Evolutionary conservation across 2,329 filamentous ascomycete species (phyloP).

Genomic region (Ascochyta pisi): DNA sequence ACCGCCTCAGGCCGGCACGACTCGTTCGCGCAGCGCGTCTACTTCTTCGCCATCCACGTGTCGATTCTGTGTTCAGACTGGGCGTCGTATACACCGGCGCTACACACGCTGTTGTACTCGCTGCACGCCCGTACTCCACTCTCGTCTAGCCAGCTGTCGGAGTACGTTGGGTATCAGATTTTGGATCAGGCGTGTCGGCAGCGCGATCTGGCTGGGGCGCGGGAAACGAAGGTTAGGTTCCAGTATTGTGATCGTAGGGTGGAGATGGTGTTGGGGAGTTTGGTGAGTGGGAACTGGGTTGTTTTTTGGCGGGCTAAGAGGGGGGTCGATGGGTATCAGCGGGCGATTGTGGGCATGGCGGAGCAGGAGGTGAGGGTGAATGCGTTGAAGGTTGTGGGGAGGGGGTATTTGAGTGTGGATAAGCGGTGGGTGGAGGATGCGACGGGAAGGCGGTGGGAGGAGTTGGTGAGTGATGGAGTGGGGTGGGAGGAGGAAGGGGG

Average conservation of each 20-base stretch:
- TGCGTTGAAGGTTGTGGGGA: slow-evolving; percentile 84
- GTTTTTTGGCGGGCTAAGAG: slow-evolving; percentile 74
- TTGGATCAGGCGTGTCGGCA: slow-evolving; percentile 89
- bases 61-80: slow-evolving; percentile 81
- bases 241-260: slow-evolving; percentile 71
- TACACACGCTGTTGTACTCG: slow-evolving; percentile 75
- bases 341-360: slow-evolving; percentile 81
- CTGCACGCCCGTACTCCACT: slow-evolving; percentile 75
- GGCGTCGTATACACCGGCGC: slow-evolving; percentile 88
- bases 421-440: slow-evolving; percentile 71
- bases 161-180: slow-evolving; percentile 81
- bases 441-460: slow-evolving; percentile 74
- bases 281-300: slow-evolving; percentile 84
- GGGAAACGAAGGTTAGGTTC: slow-evolving; percentile 68
- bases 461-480: slow-evolving; percentile 73
- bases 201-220: slow-evolving; percentile 75
- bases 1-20: slow-evolving; percentile 78
- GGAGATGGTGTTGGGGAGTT: slow-evolving; percentile 69
- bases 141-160: slow-evolving; percentile 73
- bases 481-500: slow-evolving; percentile 80
- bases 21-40: slow-evolving; percentile 84
- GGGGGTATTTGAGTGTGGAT: slow-evolving; percentile 79
- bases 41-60: slow-evolving; percentile 88
- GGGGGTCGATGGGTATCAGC: slow-evolving; percentile 80
- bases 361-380: slow-evolving; percentile 76